Evolutionary conservation across 2,329 filamentous ascomycete species (phyloP).

Genomic region (Stagonosporopsis cucurbitacearum): DNA sequence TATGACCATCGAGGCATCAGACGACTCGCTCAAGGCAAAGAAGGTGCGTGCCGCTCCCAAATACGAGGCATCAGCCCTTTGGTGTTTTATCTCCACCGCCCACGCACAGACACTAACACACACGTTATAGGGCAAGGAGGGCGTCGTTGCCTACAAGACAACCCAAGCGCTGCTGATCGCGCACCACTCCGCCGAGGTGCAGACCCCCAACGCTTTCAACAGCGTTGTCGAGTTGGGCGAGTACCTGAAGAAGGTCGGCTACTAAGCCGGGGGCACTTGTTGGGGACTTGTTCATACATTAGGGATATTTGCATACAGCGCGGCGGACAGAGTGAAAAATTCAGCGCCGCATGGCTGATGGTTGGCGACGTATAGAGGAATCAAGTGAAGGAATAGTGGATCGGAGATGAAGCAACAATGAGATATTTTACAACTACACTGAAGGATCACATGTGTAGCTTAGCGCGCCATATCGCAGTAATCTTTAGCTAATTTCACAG

Average conservation of each 20-base stretch:
- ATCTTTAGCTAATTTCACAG: background rate
- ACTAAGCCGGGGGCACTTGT: slow-evolving; percentile 61
- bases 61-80: background rate
- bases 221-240: slow-evolving; percentile 85
- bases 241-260: slow-evolving; percentile 80
- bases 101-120: slow-evolving; percentile 1
- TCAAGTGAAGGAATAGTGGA: background rate
- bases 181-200: slow-evolving; percentile 78
- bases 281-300: slow-evolving; percentile 33
- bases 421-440: slow-evolving; percentile 18
- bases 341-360: slow-evolving; percentile 7
- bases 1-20: slow-evolving; percentile 77
- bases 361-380: background rate
- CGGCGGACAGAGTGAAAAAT: slow-evolving; percentile 5
- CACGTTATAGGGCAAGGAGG: slow-evolving; percentile 72
- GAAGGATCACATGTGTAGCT: background rate
- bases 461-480: background rate
- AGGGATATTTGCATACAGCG: slow-evolving; percentile 46
- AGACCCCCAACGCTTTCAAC: slow-evolving; percentile 76
- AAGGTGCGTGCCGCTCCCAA: slow-evolving; percentile 63
- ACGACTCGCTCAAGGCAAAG: slow-evolving; percentile 82
- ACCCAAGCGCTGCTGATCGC: slow-evolving; percentile 86
- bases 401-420: slow-evolving; percentile 17
- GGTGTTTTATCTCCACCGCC: background rate
- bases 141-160: slow-evolving; percentile 84